Base-by-base conservation (phyloP, 768 basidiomycete genomes). In the Mycena albidolilacea region DNA sequence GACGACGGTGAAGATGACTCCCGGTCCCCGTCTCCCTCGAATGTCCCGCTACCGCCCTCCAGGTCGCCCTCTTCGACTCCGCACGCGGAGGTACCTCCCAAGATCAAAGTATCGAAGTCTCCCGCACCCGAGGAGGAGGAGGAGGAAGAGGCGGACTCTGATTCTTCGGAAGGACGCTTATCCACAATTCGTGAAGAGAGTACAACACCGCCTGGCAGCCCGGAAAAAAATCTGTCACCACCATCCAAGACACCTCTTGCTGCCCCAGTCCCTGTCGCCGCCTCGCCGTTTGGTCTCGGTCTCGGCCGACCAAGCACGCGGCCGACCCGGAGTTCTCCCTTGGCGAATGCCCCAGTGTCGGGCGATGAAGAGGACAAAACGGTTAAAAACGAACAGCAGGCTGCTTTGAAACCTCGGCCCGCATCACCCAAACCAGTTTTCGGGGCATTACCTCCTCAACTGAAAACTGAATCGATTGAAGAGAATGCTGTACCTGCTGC, bases 301-400 rank as follows among this genome's bases (percentile, higher is more conserved):
- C 79, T 88, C 19, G 89, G 90, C 21, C 85, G 92, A 48, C 90
- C 90, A 1, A 91, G 87, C 59, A 87, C 92, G 9, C 88, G 91
- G 8, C 93, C 93, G 0, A 81, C 86, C 4, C 90, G 92, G n/a
- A 95, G 94, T 75, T 95, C 94, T 4, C 94, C 94, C 1, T 83
- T 95, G 61, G 91, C 94, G 5, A 90, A 81, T 69, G 84, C 86
- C 7, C 83, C 90, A 64, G 83, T 83, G 67, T 88, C 85, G 73
- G 83, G 76, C 7, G 82, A 87, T 17, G 88, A 88, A 10, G 84
- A 83, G 14, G 86, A 87, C 21, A 54, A 72, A 50, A 30, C 67
- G 10, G 57, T 46, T 14, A 15, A 54, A n/a, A 58, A 37, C 46
- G 69, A 76, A 23, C 77, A 77, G 69, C 65, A 12, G 19, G 48